Percentiles rank a stretch among this genome's conserved stretches.
These are phyloP conservation scores for Ustilago curta DNA, from an alignment of 1,284 basidiomycete genomes.

Conservation along the genomic window DNA sequence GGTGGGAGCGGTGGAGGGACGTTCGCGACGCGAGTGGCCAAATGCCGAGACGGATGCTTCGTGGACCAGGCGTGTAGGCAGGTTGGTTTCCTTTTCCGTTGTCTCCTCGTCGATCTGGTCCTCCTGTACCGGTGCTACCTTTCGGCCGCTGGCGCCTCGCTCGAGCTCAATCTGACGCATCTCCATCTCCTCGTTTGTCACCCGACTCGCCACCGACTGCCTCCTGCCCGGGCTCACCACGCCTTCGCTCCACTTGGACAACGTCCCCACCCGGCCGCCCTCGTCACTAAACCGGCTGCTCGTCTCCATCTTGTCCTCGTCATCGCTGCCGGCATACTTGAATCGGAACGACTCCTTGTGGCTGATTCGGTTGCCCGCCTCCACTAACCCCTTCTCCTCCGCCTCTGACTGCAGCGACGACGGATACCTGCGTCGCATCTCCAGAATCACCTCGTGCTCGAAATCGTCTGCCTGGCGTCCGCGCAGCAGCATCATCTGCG, in stretches of 20 bases:
- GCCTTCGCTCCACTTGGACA: constrained; percentile 1
- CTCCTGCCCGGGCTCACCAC: constrained; percentile 17
- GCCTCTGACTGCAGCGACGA: constrained; percentile 55
- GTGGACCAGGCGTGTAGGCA: constrained; percentile 1
- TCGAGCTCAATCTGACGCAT: constrained; percentile 46
- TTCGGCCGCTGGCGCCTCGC: neutral
- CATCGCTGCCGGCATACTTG: constrained; percentile 38
- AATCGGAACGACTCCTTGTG: constrained; percentile 46
- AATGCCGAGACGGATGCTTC: constrained; percentile 21
- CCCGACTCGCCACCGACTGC: constrained; percentile 37
- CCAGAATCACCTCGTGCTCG: constrained; percentile 67
- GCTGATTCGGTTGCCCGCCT: constrained; percentile 1
- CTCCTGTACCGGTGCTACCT: constrained; percentile 12
- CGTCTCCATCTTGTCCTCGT: constrained; percentile 53
- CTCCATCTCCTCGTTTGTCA: constrained; percentile 48
- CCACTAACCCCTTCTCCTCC: constrained; percentile 50
- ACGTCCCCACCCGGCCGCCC: constrained; percentile 22
- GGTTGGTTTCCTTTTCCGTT: neutral
- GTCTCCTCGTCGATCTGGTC: constrained; percentile 50
- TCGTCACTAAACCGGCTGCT: constrained; percentile 40
- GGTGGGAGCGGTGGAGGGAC: constrained; percentile 49
- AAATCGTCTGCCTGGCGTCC: constrained; percentile 70
- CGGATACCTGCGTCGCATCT: constrained; percentile 70
- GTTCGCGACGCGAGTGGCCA: constrained; percentile 6
- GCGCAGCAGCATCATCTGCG: constrained; percentile 72